Percentiles rank a stretch among this genome's conserved stretches.
Conservation (phyloP, 495 filamentous ascomycete genomes). For the Penicillium tannophilum region DNA sequence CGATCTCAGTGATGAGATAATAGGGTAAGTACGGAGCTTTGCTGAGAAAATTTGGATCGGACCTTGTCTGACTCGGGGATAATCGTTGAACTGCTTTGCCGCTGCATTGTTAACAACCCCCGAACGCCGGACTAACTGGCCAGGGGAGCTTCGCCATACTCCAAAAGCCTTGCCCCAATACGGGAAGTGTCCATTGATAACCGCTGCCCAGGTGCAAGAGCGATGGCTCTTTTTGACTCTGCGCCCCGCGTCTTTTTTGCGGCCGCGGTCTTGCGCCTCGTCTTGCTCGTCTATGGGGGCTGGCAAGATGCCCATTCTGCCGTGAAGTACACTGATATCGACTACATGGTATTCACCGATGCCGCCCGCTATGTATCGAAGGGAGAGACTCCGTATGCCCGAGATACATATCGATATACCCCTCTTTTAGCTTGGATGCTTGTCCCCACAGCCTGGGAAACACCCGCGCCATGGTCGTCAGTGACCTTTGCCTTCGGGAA, state of each 20-base stretch:
- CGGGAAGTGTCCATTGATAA: background rate
- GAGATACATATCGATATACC: conserved; percentile 97
- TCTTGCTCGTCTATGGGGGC: conserved; percentile 80
- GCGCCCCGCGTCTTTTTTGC: conserved; percentile 63
- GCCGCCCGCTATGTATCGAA: conserved; percentile 74
- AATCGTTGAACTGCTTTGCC: background rate
- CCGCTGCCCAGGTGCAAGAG: background rate
- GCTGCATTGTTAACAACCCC: background rate
- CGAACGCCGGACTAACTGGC: background rate
- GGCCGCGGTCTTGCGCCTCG: conserved; percentile 66
- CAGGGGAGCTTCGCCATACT: background rate
- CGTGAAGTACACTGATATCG: conserved; percentile 97
- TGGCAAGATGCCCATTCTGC: conserved; percentile 89
- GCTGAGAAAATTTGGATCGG: background rate
- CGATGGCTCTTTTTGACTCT: conserved; percentile 37
- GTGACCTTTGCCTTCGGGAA: conserved; percentile 78
- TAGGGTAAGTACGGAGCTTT: background rate
- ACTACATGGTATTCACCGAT: conserved; percentile 99
- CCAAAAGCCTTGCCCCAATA: background rate
- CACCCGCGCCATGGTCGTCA: conserved; percentile 24
- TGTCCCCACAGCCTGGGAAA: conserved; percentile 71
- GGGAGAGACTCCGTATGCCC: conserved; percentile 72
- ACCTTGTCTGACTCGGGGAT: background rate
- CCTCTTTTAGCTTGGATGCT: conserved; percentile 89
- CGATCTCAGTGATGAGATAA: background rate